Evolutionary conservation across 129 eudicot genomes (phyloP), one percentile per base, ranked within the genome.

Genomic region (Silybum marianum): DNA sequence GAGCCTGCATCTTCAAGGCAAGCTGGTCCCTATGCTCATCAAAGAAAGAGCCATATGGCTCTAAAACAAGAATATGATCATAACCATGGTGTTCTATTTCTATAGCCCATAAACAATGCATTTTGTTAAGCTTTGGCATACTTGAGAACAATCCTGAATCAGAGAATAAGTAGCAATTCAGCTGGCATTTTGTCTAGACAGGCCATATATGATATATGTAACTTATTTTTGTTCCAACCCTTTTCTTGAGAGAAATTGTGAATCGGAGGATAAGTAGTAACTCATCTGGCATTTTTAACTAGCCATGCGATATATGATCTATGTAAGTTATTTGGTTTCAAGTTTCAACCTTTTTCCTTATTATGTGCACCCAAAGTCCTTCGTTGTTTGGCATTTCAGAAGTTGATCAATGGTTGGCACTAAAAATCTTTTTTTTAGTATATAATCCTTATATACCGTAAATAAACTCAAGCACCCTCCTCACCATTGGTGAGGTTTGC

Each of bases 11-110:
- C 78, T 85, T 75, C 78, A 83, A 80, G 91, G 91, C 22, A 66
- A 76, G 76, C 82, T 92, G 40, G 90, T 92, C 69, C 92, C 88
- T 5, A 19, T 92, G 88, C 92, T 92, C 82, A 90, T 76, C 81
- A 84, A 92, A 78, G 97, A 91, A 42, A 71, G 81, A 70, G 88
- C 88, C 62, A 80, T 85, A 75, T 85, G 88, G 88, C 85, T 85
- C 34, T 85, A 85, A 65, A 38, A 65, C 60, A 65, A 65, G 69
- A 63, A 65, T 19, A 62, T 62, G 69, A 19, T 16, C 21, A 18
- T 7, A 16, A 62, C 26, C 28, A 30, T 7, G 38, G 73, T 67
- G 28, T 62, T 54, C n/a, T 36, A 28, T n/a, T n/a, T n/a, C n/a
- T 28, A 60, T 69, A 76, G 40, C 72, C 72, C 72, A 18, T 76